Evolutionary conservation across 495 filamentous ascomycete genomes (phyloP), one percentile per base, ranked within the genome.

Genomic region (Lepraria neglecta): DNA sequence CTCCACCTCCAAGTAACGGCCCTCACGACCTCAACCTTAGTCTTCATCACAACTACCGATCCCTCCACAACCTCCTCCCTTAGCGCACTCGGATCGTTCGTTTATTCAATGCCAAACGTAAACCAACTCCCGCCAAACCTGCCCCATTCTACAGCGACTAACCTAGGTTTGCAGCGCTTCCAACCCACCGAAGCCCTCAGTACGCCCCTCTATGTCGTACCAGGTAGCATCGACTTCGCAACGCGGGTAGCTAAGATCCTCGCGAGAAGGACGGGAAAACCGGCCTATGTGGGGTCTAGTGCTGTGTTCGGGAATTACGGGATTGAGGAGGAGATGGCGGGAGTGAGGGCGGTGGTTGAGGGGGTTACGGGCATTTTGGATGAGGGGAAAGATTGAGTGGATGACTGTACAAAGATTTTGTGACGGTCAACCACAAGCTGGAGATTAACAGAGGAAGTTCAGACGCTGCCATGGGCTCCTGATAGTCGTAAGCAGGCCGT

Each of bases 241-340:
- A 89, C 87, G 0, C 82, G 94, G 12, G 73, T 95, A 45, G 90
- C 92, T 1, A 95, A 90, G 71, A 80, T 95, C 38, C 69, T 98
- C 21, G 87, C 87, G 31, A 82, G 82, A 58, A 84, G 84, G 64
- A 84, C 84, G 51, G 75, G 73, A 33, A 80, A 80, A 54, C 90
- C 90, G 3, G 84, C 87, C 1, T 97, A 97, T 70, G 89, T 98
- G 43, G 88, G 89, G 9, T 94, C 88, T 48, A 87, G 82, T 67
- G 81, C 82, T 0, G 85, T 80, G 9, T 78, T 90, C 47, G 88
- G 87, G 1, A 58, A 56, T n/a, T 83, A 88, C 27, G 84, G 80
- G 11, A 83, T 92, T n/a, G 90, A 95, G 68, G 92, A 97, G 76
- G 92, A 97, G 74, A 89, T 96, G 87, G 91, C 94, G 67, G 91